phyloP scores from a whole-genome alignment of 2,329 filamentous ascomycete species.

The Cladophialophora carrionii region DNA sequence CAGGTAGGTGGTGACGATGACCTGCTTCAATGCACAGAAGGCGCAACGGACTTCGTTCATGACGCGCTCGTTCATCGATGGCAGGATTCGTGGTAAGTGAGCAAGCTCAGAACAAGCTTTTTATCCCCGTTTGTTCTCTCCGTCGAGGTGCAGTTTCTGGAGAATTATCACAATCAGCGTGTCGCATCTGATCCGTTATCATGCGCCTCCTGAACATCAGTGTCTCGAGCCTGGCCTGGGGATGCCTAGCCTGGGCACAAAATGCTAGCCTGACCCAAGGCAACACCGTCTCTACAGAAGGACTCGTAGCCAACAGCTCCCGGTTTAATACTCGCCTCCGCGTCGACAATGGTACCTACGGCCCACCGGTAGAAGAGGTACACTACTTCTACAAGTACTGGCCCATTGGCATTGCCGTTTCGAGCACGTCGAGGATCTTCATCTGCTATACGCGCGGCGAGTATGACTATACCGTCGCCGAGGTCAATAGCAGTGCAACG shows the following conservation, averaged over 20 bases:
- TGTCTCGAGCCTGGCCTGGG: background rate
- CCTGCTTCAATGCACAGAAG: background rate
- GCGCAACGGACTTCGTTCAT: background rate
- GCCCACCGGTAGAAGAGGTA: constrained; percentile 53
- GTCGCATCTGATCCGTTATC: background rate
- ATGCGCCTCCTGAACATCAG: background rate
- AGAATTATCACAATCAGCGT: background rate
- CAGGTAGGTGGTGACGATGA: background rate
- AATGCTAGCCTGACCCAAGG: constrained; percentile 24
- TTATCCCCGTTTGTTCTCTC: background rate
- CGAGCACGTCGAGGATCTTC: constrained; percentile 50
- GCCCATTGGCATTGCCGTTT: constrained; percentile 53
- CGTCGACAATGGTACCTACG: constrained; percentile 54
- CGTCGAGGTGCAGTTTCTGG: background rate
- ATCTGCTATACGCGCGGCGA: constrained; percentile 53
- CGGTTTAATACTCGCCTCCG: constrained; percentile 41
- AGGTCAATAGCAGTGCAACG: constrained; percentile 53
- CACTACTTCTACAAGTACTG: constrained; percentile 56
- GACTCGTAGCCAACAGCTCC: constrained; percentile 19
- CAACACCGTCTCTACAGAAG: constrained; percentile 26
- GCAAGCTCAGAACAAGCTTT: background rate
- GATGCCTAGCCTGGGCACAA: background rate
- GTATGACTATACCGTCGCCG: constrained; percentile 54
- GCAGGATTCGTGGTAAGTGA: background rate
- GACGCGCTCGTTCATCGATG: background rate